Evolutionary conservation across 2,329 filamentous ascomycete genomes (phyloP).

Genomic region (Cladosporium colombiae): DNA sequence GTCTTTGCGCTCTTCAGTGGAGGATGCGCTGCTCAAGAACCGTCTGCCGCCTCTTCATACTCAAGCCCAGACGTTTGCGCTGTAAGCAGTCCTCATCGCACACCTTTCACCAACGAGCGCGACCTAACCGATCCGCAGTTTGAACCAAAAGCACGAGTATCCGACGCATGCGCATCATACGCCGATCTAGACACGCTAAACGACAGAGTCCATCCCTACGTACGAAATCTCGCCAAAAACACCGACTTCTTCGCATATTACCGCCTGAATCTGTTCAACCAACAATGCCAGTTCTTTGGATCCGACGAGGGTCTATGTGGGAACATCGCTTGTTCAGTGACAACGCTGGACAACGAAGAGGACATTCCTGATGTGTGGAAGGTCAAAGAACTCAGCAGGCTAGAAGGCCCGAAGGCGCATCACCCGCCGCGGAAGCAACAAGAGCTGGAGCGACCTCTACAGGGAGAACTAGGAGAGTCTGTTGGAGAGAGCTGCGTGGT

Average conservation of each 20-base stretch:
- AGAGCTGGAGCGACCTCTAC: conserved; percentile 71
- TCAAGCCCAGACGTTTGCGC: conserved; percentile 54
- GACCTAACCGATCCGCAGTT: conserved; percentile 61
- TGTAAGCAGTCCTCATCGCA: conserved; percentile 46
- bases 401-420: conserved; percentile 86
- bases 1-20: conserved; percentile 58
- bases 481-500: conserved; percentile 96
- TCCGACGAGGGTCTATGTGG: conserved; percentile 93
- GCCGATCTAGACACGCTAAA: conserved; percentile 86
- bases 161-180: conserved; percentile 93
- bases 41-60: conserved; percentile 30
- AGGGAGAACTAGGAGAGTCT: conserved; percentile 78
- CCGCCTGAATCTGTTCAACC: conserved; percentile 90
- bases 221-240: conserved; percentile 78
- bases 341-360: conserved; percentile 91
- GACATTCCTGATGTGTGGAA: conserved; percentile 92
- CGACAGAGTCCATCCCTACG: conserved; percentile 68
- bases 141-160: conserved; percentile 83
- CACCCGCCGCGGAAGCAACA: conserved; percentile 79
- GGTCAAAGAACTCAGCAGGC: conserved; percentile 84
- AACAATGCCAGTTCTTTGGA: conserved; percentile 93
- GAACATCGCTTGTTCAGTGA: conserved; percentile 94
- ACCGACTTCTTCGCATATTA: conserved; percentile 99
- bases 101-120: conserved; percentile 26
- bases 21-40: conserved; percentile 46